phyloP scores from a whole-genome alignment of 1,139 yeast species.

The Hyphopichia fennica region DNA sequence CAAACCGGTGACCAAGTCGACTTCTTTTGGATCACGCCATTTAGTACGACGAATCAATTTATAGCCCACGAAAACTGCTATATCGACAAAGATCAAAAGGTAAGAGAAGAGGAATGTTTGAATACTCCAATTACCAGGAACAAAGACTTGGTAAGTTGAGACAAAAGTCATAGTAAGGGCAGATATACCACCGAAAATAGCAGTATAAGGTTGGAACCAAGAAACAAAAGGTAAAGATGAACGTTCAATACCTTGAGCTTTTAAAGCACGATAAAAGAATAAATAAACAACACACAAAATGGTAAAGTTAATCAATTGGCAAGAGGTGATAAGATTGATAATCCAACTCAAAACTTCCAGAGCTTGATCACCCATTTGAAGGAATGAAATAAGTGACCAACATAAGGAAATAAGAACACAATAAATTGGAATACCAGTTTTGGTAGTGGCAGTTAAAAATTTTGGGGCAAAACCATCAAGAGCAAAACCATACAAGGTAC shows the following conservation, averaged over 20 bases:
- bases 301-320: slow-evolving; percentile 30
- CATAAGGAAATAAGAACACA: slow-evolving; percentile 38
- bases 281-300: slow-evolving; percentile 25
- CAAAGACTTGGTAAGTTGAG: slow-evolving; percentile 67
- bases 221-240: slow-evolving; percentile 51
- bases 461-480: slow-evolving; percentile 52
- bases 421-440: slow-evolving; percentile 41
- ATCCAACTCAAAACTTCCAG: slow-evolving; percentile 30
- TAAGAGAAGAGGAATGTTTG: slow-evolving; percentile 66
- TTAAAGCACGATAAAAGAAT: slow-evolving; percentile 22
- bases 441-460: slow-evolving; percentile 42
- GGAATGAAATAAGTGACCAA: slow-evolving; percentile 48
- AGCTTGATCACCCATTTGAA: slow-evolving; percentile 26
- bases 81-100: slow-evolving; percentile 64
- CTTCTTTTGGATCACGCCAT: slow-evolving; percentile 48
- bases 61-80: slow-evolving; percentile 56
- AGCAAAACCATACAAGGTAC: slow-evolving; percentile 61
- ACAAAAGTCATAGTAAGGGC: slow-evolving; percentile 56
- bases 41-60: slow-evolving; percentile 55
- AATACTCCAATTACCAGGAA: slow-evolving; percentile 62
- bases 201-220: slow-evolving; percentile 47
- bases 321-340: slow-evolving; percentile 30
- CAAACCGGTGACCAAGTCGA: slow-evolving; percentile 23
- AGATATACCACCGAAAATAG: slow-evolving; percentile 27
- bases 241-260: slow-evolving; percentile 57